Evolutionary conservation across 2,329 filamentous ascomycete genomes (phyloP).

Genomic region (Ophiostoma angusticollis): DNA sequence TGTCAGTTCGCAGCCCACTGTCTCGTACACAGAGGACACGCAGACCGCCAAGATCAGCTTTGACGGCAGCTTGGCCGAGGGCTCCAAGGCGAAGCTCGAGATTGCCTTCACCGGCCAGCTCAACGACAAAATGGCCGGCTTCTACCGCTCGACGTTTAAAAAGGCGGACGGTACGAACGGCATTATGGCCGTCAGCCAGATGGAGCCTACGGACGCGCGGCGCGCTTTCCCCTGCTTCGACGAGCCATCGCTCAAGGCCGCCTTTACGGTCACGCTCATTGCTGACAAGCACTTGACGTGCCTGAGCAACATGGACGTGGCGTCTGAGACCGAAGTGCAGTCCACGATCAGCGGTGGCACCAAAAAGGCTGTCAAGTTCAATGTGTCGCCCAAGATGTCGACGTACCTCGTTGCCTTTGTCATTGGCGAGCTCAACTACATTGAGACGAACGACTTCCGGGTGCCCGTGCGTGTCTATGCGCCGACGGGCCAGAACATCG

Average conservation of each 20-base stretch:
- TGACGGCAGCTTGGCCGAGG: constrained; percentile 56
- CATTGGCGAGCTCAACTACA: constrained; percentile 84
- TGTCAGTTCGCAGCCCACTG: constrained; percentile 47
- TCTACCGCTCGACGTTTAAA: constrained; percentile 88
- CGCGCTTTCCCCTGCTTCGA: constrained; percentile 94
- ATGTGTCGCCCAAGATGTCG: constrained; percentile 85
- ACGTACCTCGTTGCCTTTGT: constrained; percentile 93
- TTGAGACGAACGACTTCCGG: constrained; percentile 83
- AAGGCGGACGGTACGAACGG: constrained; percentile 63
- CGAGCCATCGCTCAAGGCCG: constrained; percentile 85
- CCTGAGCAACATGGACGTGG: constrained; percentile 93
- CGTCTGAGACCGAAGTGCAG: constrained; percentile 59
- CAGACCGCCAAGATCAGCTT: constrained; percentile 78
- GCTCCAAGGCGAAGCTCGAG: constrained; percentile 63
- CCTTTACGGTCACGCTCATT: constrained; percentile 81
- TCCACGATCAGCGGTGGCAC: constrained; percentile 48
- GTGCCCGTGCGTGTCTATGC: constrained; percentile 91
- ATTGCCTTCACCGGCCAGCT: constrained; percentile 65
- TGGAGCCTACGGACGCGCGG: constrained; percentile 91
- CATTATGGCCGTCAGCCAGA: constrained; percentile 82
- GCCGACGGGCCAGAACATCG: constrained; percentile 77
- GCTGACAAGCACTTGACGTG: constrained; percentile 86
- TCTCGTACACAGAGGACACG: constrained; percentile 63
- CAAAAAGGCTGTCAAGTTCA: constrained; percentile 84
- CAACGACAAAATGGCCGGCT: constrained; percentile 83